phyloP scores from a whole-genome alignment of 371 early-diverging fungal species.

The Rhizopus sp. region DNA sequence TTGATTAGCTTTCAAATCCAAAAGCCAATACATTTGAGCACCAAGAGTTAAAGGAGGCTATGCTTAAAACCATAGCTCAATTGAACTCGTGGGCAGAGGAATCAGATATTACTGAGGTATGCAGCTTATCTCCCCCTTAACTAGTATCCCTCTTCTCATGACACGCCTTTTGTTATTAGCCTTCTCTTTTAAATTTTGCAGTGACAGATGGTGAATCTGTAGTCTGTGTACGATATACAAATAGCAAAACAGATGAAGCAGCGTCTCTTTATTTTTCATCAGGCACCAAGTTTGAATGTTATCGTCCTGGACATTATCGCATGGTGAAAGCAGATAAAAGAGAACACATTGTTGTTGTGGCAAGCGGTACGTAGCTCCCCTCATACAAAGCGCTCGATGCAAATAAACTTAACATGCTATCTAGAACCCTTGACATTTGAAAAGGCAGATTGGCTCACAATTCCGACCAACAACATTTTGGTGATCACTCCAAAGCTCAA shows the following conservation, averaged over 20 bases:
- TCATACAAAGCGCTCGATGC: neutral
- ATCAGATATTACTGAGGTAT: conserved; percentile 53
- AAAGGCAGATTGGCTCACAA: conserved; percentile 79
- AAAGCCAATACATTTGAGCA: conserved; percentile 50
- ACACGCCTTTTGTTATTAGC: conserved; percentile 22
- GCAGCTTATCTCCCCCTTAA: neutral
- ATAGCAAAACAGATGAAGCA: conserved; percentile 65
- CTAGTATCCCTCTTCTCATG: neutral
- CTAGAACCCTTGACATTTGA: conserved; percentile 85
- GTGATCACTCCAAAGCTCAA: conserved; percentile 79
- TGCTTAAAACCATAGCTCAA: conserved; percentile 74
- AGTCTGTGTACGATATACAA: conserved; percentile 82
- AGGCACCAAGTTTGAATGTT: conserved; percentile 62
- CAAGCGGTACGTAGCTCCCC: conserved; percentile 56
- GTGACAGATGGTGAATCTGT: conserved; percentile 83
- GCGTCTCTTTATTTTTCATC: conserved; percentile 85
- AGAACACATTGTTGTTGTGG: conserved; percentile 83
- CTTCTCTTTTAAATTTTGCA: conserved; percentile 85
- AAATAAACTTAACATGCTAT: neutral
- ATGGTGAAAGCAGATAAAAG: conserved; percentile 83
- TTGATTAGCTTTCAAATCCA: conserved; percentile 58
- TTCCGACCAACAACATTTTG: conserved; percentile 79
- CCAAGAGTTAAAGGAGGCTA: conserved; percentile 67
- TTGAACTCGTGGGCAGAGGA: conserved; percentile 73
- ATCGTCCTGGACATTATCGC: conserved; percentile 67